Evolutionary conservation across 768 basidiomycete genomes (phyloP), one percentile per base, ranked within the genome.

Genomic region (Leccinum aurantiacum): DNA sequence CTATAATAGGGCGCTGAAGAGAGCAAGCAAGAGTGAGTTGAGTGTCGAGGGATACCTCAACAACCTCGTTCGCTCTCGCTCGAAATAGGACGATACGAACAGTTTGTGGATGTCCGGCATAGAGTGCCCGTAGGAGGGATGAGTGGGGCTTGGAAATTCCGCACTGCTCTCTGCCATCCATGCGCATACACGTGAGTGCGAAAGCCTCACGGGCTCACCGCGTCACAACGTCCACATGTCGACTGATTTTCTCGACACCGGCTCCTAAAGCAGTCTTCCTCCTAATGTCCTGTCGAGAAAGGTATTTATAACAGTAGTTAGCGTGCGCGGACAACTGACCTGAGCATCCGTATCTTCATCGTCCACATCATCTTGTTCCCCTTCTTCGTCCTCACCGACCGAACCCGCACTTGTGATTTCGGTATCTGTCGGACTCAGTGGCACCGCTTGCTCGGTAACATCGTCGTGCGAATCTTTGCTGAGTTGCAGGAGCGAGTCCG

Each of bases 241-340:
- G 65, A 58, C 75, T 76, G 55, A 75, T 63, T 61, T 75, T 75
- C 61, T 75, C 75, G 19, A 75, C 70, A 8, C 75, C 75, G 9
- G 74, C 74, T 22, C 74, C 73, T 0, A 74, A 63, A 3, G 69
- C 65, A 14, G 76, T 75, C 60, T 69, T 76, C 47, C 75, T 67
- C 19, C 29, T 17, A 11, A 54, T 53, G 35, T 70, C 70, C 72
- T 75, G 57, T 37, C 48, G 31, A 53, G 19, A 50, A 51, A 47
- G 8, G 53, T 56, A 54, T 71, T 63, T 19, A 56, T 56, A 55
- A 6, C 14, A 19, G 10, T 49, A 11, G 2, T 37, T 19, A 5
- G 46, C 4, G 54, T 2, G 24, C 4, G 7, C 1, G 13, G 17
- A 57, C 5, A 24, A 55, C 67, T 22, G 15, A 73, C 71, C 69